A percentile compares a stretch with the other conserved stretches of the same genome.
Evolutionary conservation across 1,139 yeast species (phyloP).

Genomic region (Suhomyces bribrorum): DNA sequence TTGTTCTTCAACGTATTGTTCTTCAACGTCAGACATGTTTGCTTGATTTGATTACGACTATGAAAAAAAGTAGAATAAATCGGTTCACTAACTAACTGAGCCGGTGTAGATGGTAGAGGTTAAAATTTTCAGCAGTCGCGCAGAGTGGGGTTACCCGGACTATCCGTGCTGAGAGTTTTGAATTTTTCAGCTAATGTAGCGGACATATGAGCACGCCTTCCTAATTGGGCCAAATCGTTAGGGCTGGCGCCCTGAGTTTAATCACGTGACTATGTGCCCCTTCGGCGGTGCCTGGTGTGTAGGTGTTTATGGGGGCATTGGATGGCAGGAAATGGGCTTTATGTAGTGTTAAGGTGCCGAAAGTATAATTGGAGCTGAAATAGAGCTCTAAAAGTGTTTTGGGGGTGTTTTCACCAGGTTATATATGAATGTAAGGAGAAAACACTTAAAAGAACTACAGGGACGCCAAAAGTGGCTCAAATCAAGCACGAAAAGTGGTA

Average conservation of each 20-base stretch:
- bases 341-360: too few relatives aligned
- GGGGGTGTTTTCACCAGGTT: too few relatives aligned
- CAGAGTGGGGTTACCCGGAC: constrained; percentile 13
- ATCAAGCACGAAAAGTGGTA: too few relatives aligned
- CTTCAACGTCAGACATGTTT: constrained; percentile 56
- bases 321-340: too few relatives aligned
- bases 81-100: constrained; percentile 5
- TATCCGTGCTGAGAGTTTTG: constrained; percentile 8
- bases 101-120: constrained; percentile 3
- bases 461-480: too few relatives aligned
- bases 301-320: too few relatives aligned
- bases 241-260: constrained; percentile 14
- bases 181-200: constrained; percentile 9
- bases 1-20: constrained; percentile 55
- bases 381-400: too few relatives aligned
- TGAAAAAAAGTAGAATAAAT: constrained; percentile 12
- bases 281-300: too few relatives aligned
- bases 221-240: constrained; percentile 11
- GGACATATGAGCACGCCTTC: constrained; percentile 15
- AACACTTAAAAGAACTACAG: too few relatives aligned
- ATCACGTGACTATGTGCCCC: constrained; percentile 20
- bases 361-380: too few relatives aligned
- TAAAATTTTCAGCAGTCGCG: constrained; percentile 13
- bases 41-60: constrained; percentile 12
- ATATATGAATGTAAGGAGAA: too few relatives aligned